phyloP scores from a whole-genome alignment of 1,284 basidiomycete genomes.

The Apiotrichum gracile region DNA sequence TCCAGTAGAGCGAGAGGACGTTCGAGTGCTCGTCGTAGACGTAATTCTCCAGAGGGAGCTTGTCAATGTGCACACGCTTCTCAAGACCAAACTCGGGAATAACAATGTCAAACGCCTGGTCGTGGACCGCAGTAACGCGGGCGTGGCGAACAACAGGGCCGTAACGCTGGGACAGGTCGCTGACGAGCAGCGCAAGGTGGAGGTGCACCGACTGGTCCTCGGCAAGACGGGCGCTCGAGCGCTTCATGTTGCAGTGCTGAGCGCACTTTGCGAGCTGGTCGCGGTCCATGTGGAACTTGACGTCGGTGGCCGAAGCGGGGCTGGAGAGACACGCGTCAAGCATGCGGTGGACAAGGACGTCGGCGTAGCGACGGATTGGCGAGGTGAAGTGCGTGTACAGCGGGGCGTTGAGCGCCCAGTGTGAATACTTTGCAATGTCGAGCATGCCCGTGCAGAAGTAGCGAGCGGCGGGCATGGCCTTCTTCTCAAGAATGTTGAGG shows the following conservation, averaged over 20 bases:
- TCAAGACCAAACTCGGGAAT: slow-evolving; percentile 91
- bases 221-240: slow-evolving; percentile 64
- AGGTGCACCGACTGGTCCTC: slow-evolving; percentile 95
- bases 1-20: slow-evolving; percentile 67
- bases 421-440: slow-evolving; percentile 95
- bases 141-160: slow-evolving; percentile 91
- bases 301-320: slow-evolving; percentile 53
- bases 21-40: slow-evolving; percentile 89
- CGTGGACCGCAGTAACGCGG: slow-evolving; percentile 86
- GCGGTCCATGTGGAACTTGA: slow-evolving; percentile 92
- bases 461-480: slow-evolving; percentile 82
- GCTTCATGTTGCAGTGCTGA: slow-evolving; percentile 91
- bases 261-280: slow-evolving; percentile 96
- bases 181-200: slow-evolving; percentile 85
- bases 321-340: slow-evolving; percentile 78
- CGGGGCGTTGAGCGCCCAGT: slow-evolving; percentile 85
- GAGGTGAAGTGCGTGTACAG: slow-evolving; percentile 98
- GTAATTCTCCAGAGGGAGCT: slow-evolving; percentile 96
- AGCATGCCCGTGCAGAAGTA: slow-evolving; percentile 99
- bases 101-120: slow-evolving; percentile 89
- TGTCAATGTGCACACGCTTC: slow-evolving; percentile 96
- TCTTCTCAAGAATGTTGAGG: slow-evolving; percentile 74
- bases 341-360: slow-evolving; percentile 93
- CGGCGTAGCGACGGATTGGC: slow-evolving; percentile 78
- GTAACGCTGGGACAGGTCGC: slow-evolving; percentile 84